Base-by-base conservation (phyloP, 106 monocot species). In the Acanthochlamys bracteata region DNA sequence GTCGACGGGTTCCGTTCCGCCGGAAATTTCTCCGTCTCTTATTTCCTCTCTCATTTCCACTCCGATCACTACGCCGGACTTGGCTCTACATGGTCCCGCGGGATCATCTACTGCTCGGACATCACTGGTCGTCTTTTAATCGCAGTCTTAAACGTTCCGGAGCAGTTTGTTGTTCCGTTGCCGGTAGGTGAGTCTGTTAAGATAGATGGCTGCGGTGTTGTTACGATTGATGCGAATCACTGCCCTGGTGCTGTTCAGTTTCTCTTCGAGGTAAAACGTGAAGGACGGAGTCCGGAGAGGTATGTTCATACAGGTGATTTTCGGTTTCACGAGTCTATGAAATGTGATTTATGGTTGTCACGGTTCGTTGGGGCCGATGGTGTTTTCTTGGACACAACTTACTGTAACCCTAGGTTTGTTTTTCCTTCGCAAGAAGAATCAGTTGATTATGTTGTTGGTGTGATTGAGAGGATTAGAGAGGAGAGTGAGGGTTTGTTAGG, bases 11-110 rank as follows among this genome's bases (percentile, higher is more conserved):
- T 95, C 74, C 84, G 81, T 54, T 75, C 63, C 25, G 75, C 82
- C 60, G 96, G 82, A 8, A 84, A 84, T 57, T 85, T 88, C 76
- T 91, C 96, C 25, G 74, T 83, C 60, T 88, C 88, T 41, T 96
- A 96, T 85, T 96, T 96, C 67, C 82, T 96, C 33, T 80, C 96
- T 62, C 96, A 91, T 65, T 96, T 88, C 80, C 96, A 96, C 66
- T 84, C 91, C 46, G 96, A 96, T 61, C 96, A 96, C 71, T 96
- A 88, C 78, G 42, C 73, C 11, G 90, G 96, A 21, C 75, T 96
- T 17, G 53, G 33, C 60, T 69, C 84, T 19, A 56, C 52, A 17
- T 96, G 96, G 96, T 75, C 66, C 66, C 61, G 66, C 4, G 96
- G 96, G 42, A 53, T 96, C 41, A 65, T 91, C 62, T 96, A 76